Evolutionary conservation across 1,284 basidiomycete species (phyloP), one percentile per base, ranked within the genome.

Genomic region (Malassezia psittaci): DNA sequence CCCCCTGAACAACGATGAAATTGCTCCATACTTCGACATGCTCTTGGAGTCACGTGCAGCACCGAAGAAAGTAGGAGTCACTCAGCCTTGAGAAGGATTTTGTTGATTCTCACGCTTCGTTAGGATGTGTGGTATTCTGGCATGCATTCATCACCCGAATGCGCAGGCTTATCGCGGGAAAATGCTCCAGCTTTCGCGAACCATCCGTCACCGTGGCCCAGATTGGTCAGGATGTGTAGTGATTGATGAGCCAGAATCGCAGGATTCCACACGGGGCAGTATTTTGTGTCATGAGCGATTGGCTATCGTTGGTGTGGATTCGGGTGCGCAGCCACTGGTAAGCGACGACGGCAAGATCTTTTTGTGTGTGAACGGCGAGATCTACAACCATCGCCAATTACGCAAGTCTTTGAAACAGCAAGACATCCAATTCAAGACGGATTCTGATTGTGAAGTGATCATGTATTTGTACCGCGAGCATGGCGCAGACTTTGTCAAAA

Each of bases 371-470:
- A 99, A 98, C 78, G 94, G 94, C 52, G 94, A 99, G 78, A 98
- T 98, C 71, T 99, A 99, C 82, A 99, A 98, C 81, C 89, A 98
- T 76, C 78, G 89, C 57, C 81, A 84, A 36, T 82, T 98, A 45
- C 84, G 88, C 62, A 83, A 85, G 55, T 77, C 77, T 29, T 78
- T 91, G 65, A 67, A 72, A 59, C 61, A 67, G 44, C 51, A 83
- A 81, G 67, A 66, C 76, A 82, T 84, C 62, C 83, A 84, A 60
- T 94, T 98, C 82, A 94, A 90, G 80, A 96, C 93, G 0, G 89
- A 96, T 75, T 96, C 91, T 0, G 94, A 99, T 74, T 99, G 94
- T 77, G 94, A 99, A 77, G 85, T 96, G 69, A 94, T 99, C 73
- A 83, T 98, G 64, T 74, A 76, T 48, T 66, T 77, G 48, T 78